A percentile compares a stretch with the other conserved stretches of the same genome.
These are phyloP conservation scores for Trametes polyzona DNA, from an alignment of 1,284 basidiomycete species.

Conservation along the genomic window DNA sequence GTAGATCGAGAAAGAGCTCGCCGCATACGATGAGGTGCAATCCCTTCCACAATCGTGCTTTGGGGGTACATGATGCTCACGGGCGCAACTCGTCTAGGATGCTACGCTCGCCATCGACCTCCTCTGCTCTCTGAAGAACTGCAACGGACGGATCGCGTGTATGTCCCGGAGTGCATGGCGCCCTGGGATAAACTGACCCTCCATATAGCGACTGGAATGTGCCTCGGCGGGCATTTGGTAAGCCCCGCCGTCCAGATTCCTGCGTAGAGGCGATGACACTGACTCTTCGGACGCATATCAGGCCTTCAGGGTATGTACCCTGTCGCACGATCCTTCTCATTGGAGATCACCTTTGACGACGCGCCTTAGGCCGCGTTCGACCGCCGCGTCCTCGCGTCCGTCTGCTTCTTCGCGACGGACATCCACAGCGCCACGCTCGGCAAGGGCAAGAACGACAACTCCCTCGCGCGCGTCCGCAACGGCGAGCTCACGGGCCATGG, in stretches of 20 bases:
- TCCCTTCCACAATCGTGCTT: not conserved
- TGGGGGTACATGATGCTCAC: not conserved
- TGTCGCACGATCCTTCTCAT: not conserved
- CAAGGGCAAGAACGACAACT: constrained; percentile 83
- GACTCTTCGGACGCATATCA: constrained; percentile 19
- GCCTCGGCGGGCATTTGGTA: constrained; percentile 83
- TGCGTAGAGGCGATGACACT: not conserved
- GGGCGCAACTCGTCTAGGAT: constrained; percentile 56
- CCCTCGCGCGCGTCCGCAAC: constrained; percentile 68
- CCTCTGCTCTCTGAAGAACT: constrained; percentile 72
- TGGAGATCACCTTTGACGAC: not conserved
- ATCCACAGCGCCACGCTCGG: constrained; percentile 86
- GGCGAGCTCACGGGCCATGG: constrained; percentile 80
- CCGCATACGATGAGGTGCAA: constrained; percentile 83
- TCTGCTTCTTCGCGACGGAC: constrained; percentile 95
- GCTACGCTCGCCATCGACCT: constrained; percentile 78
- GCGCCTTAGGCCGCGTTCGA: constrained; percentile 78
- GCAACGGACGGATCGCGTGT: constrained; percentile 89
- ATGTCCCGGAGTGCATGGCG: no score
- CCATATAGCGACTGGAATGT: constrained; percentile 77
- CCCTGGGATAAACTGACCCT: not conserved
- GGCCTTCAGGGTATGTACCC: constrained; percentile 56
- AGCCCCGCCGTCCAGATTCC: constrained; percentile 29
- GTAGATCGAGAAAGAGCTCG: constrained; percentile 85
- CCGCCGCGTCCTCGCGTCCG: constrained; percentile 77